phyloP scores from a whole-genome alignment of 2,329 filamentous ascomycete genomes.

The Tolypocladium sp. region DNA sequence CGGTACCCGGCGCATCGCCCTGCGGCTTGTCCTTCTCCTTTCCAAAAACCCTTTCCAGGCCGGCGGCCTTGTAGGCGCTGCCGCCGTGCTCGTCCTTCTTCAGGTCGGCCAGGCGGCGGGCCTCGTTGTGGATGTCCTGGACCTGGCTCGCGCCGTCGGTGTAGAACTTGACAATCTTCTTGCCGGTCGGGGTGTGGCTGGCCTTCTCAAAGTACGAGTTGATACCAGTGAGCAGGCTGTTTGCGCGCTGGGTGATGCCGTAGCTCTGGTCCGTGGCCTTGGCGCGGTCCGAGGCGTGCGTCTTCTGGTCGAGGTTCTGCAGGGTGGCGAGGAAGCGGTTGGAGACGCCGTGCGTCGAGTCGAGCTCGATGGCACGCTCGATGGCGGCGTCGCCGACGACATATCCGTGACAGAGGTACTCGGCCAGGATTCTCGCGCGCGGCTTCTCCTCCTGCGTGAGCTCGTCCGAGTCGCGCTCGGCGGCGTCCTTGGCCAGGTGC shows the following conservation, averaged over 20 bases:
- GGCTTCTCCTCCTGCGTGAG: conserved; percentile 97
- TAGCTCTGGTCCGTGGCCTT: conserved; percentile 78
- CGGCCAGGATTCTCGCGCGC: conserved; percentile 82
- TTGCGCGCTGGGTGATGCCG: conserved; percentile 67
- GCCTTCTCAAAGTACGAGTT: conserved; percentile 94
- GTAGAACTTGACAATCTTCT: conserved; percentile 85
- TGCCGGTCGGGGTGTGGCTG: conserved; percentile 73
- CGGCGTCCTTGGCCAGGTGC: conserved; percentile 42
- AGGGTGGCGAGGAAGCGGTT: conserved; percentile 70
- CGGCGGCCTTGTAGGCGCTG: conserved; percentile 49
- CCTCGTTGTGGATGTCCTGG: conserved; percentile 87
- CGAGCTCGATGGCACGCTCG: conserved; percentile 75
- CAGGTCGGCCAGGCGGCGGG: conserved; percentile 75
- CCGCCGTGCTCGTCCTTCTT: conserved; percentile 61
- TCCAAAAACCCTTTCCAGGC: conserved; percentile 48
- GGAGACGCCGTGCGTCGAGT: conserved; percentile 82
- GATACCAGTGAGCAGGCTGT: conserved; percentile 54
- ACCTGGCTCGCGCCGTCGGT: conserved; percentile 78
- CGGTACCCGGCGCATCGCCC: conserved; percentile 6
- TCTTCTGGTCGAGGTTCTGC: conserved; percentile 70
- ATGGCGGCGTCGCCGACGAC: conserved; percentile 66
- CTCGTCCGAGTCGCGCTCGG: conserved; percentile 53
- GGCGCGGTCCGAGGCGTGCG: conserved; percentile 80
- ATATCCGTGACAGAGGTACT: conserved; percentile 96
- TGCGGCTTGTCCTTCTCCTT: conserved; percentile 34